Conservation (phyloP, 1,139 yeast genomes). For the Suhomyces terraborum region DNA sequence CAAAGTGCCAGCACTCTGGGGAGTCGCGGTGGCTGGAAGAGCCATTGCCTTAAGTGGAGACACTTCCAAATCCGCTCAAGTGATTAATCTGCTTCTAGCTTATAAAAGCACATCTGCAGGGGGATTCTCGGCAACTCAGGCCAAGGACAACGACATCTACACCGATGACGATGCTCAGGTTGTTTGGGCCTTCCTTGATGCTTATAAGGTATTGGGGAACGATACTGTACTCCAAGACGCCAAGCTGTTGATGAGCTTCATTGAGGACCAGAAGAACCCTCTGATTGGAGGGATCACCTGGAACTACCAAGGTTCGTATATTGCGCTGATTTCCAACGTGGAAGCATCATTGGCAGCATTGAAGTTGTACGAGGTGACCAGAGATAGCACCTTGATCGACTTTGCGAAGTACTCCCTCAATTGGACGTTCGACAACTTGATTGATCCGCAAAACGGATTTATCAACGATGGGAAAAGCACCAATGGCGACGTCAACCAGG, state of each 20-base stretch:
- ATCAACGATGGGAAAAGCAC: slow-evolving; percentile 35
- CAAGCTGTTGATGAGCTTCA: slow-evolving; percentile 18
- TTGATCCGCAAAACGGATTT: slow-evolving; percentile 31
- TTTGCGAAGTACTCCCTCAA: slow-evolving; percentile 29
- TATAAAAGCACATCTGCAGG: slow-evolving; percentile 19
- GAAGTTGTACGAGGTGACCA: slow-evolving; percentile 24
- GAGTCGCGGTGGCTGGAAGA: slow-evolving; percentile 17
- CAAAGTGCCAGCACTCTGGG: slow-evolving; percentile 15
- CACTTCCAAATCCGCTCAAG: slow-evolving; percentile 5
- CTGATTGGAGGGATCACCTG: slow-evolving; percentile 39
- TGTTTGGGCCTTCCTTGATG: slow-evolving; percentile 35
- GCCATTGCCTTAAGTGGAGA: slow-evolving; percentile 13
- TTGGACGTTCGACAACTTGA: slow-evolving; percentile 30
- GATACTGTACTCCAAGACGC: slow-evolving; percentile 22
- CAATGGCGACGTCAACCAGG: slow-evolving; percentile 27
- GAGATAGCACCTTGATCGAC: slow-evolving; percentile 17
- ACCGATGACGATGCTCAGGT: slow-evolving; percentile 41
- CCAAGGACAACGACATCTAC: slow-evolving; percentile 32
- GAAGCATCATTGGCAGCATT: slow-evolving; percentile 42
- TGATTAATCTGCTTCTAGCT: slow-evolving; percentile 6
- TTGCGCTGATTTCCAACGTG: slow-evolving; percentile 38
- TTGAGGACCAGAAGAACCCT: slow-evolving; percentile 21
- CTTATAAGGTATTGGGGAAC: slow-evolving; percentile 22
- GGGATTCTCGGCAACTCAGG: slow-evolving; percentile 38
- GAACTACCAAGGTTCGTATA: slow-evolving; percentile 29